phyloP scores from a whole-genome alignment of 768 basidiomycete species.

The Russula griseocarnosa region DNA sequence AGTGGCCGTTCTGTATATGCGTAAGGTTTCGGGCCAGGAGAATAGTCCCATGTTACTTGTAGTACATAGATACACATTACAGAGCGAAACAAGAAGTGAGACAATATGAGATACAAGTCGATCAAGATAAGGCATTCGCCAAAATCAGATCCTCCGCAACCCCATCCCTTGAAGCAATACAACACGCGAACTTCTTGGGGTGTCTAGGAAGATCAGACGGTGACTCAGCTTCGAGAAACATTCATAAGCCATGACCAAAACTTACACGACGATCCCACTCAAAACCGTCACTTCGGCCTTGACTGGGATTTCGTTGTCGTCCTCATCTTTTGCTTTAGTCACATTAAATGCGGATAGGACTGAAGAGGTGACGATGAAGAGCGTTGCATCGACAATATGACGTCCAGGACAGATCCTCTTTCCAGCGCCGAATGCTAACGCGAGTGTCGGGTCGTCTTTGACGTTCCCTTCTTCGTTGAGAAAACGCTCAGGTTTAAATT shows the following conservation, averaged over 20 bases:
- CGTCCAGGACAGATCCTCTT: constrained; percentile 29
- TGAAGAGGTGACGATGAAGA: constrained; percentile 23
- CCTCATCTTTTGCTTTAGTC: constrained; percentile 21
- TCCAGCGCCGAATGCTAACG: constrained; percentile 14
- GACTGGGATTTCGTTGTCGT: constrained; percentile 17
- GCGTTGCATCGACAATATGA: constrained; percentile 25
- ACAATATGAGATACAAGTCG: background rate
- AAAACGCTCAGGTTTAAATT: constrained; percentile 26
- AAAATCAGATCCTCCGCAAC: constrained; percentile 12
- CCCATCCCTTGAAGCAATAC: constrained; percentile 16
- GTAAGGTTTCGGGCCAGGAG: no score
- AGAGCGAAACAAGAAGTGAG: background rate
- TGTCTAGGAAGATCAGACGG: background rate
- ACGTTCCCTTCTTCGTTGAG: constrained; percentile 18
- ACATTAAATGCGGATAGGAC: constrained; percentile 20
- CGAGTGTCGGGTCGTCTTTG: constrained; percentile 13
- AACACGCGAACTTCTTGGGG: constrained; percentile 17
- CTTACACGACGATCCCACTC: background rate
- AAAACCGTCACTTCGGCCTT: background rate
- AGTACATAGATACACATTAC: background rate
- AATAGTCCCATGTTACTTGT: no score
- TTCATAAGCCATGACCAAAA: background rate
- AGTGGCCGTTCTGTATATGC: no score
- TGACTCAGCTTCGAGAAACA: background rate
- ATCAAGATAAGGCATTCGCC: background rate